Percentiles rank a stretch among this genome's conserved stretches.
phyloP scores from a whole-genome alignment of 305 asterid genomes.

The Solanum hybrid region DNA sequence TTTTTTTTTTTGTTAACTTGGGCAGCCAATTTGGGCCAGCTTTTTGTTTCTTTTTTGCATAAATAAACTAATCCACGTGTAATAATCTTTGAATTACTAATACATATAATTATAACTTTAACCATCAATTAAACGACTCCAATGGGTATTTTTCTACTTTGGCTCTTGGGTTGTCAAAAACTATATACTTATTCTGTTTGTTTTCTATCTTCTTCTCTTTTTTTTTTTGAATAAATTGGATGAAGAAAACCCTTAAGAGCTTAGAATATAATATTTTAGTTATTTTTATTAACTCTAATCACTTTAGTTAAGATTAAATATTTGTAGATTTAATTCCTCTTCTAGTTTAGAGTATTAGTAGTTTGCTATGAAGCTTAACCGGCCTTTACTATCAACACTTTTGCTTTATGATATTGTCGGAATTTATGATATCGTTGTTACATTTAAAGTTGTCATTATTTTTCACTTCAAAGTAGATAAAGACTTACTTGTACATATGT shows the following conservation, averaged over 20 bases:
- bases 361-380: neutral
- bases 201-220: neutral
- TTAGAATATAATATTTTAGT: neutral
- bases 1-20: too few species aligned
- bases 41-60: too few species aligned
- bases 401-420: neutral
- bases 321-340: neutral
- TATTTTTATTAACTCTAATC: neutral
- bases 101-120: too few species aligned
- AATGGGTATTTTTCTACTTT: too few species aligned
- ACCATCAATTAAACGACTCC: too few species aligned
- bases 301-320: too few species aligned
- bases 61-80: too few species aligned
- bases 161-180: too few species aligned
- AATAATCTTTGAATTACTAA: too few species aligned
- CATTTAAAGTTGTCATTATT: neutral
- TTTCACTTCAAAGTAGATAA: neutral
- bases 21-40: too few species aligned
- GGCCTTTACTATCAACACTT: neutral
- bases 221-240: neutral
- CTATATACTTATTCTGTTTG: neutral
- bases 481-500: neutral
- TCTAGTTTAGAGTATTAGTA: neutral
- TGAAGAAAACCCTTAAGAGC: neutral
- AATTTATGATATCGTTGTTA: too few species aligned